These are phyloP conservation scores for Mortierella polycephala DNA, from an alignment of 371 early-diverging fungal genomes.

Conservation along the genomic window DNA sequence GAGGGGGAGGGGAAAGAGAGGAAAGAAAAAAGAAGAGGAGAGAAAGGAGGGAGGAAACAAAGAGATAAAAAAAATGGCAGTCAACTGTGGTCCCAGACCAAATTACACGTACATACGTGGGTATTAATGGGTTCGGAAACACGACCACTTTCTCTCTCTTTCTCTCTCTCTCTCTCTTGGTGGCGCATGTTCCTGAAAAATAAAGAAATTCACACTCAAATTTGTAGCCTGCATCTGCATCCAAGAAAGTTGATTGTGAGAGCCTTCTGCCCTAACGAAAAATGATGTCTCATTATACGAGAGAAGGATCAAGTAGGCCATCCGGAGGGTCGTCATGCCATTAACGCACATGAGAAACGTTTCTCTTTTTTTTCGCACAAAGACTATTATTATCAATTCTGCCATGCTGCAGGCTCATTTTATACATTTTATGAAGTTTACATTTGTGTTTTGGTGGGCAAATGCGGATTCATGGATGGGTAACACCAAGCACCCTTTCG, in stretches of 20 bases:
- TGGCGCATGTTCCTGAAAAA: too few species aligned
- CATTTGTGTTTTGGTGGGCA: too few species aligned
- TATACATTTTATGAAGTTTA: too few species aligned
- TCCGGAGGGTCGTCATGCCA: too few species aligned
- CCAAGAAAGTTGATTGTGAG: too few species aligned
- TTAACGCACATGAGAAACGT: background rate
- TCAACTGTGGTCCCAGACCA: background rate
- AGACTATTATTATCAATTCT: background rate
- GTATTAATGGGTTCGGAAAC: background rate
- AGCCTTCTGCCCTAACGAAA: too few species aligned
- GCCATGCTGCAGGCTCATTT: too few species aligned
- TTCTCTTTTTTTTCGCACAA: background rate
- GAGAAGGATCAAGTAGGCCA: too few species aligned
- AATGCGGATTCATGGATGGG: too few species aligned
- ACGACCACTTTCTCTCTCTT: background rate
- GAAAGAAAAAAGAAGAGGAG: slow-evolving; percentile 10
- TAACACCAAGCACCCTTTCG: too few species aligned
- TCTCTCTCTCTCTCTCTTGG: background rate
- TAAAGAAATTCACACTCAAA: background rate
- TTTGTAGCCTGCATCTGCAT: too few species aligned
- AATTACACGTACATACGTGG: background rate
- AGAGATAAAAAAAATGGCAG: background rate
- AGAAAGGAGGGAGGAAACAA: background rate
- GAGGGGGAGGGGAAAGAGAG: slow-evolving; percentile 3
- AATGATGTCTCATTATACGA: too few species aligned